A percentile compares a stretch with the other conserved stretches of the same genome.
phyloP scores from a whole-genome alignment of 225 moss, liverwort and hornwort species.

The Pleurozium schreberi region DNA sequence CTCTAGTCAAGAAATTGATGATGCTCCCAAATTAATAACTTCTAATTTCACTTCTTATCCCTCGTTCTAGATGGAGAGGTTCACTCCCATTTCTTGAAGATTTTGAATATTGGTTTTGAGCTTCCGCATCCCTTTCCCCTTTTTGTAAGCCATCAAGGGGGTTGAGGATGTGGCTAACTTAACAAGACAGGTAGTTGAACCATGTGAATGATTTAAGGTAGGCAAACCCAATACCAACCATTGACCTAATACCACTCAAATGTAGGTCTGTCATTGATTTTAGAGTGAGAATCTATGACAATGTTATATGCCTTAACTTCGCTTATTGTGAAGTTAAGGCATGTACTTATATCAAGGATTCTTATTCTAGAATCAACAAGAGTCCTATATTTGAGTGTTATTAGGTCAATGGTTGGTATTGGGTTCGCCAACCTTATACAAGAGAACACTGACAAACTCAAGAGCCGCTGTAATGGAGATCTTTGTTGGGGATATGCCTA shows the following conservation, averaged over 20 bases:
- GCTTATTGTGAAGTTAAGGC: no score
- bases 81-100: conserved; percentile 9
- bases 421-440: no score
- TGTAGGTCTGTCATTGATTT: no score
- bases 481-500: conserved; percentile 23
- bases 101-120: conserved; percentile 1
- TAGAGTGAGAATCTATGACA: no score
- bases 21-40: neutral
- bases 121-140: conserved; percentile 5
- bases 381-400: no score
- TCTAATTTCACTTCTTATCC: conserved; percentile 3
- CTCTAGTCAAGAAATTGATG: neutral
- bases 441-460: conserved; percentile 18
- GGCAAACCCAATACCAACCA: no score
- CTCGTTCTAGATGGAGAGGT: conserved; percentile 2
- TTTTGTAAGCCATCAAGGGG: conserved; percentile 14
- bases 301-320: no score
- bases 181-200: conserved; percentile 28
- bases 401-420: no score
- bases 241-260: no score
- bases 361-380: no score
- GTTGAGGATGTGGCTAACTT: conserved; percentile 22
- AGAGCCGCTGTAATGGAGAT: conserved; percentile 28
- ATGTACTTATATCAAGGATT: no score
- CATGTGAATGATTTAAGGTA: conserved; percentile 36